phyloP scores from a whole-genome alignment of 1,284 basidiomycete species.

The Cryptococcus floricola region DNA sequence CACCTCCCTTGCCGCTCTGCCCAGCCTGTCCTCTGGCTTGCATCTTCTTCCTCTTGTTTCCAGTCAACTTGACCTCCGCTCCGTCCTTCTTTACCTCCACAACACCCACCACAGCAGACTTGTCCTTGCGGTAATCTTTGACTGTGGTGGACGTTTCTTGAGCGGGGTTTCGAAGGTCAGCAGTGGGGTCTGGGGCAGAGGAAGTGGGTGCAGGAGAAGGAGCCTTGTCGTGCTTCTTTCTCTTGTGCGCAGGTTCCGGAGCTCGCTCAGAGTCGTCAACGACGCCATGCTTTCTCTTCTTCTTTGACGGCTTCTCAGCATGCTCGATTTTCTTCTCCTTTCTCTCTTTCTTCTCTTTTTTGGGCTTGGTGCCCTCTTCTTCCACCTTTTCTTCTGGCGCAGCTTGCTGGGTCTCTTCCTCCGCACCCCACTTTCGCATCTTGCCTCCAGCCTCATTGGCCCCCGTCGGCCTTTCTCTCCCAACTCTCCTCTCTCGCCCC shows the following conservation, averaged over 20 bases:
- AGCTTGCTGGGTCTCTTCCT: background rate
- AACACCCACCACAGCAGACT: constrained; percentile 29
- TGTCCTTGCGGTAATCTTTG: constrained; percentile 3
- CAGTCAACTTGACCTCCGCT: constrained; percentile 10
- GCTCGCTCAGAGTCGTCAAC: background rate
- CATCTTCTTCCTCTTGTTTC: constrained; percentile 18
- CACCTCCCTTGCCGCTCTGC: constrained; percentile 7
- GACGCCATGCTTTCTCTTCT: constrained; percentile 4
- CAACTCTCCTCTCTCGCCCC: constrained; percentile 25
- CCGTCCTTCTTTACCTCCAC: constrained; percentile 21
- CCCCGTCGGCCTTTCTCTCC: constrained; percentile 35
- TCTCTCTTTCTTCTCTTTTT: constrained; percentile 5
- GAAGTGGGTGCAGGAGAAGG: background rate
- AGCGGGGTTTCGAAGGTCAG: background rate
- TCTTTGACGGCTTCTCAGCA: background rate
- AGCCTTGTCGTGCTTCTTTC: background rate
- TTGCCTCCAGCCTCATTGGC: constrained; percentile 25
- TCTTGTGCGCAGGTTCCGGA: background rate
- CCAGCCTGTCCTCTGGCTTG: constrained; percentile 15
- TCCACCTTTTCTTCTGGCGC: constrained; percentile 2
- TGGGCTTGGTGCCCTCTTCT: background rate
- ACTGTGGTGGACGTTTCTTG: background rate
- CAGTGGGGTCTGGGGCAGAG: background rate
- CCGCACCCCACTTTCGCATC: constrained; percentile 36
- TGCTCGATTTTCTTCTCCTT: constrained; percentile 5